Percentiles rank a stretch among this genome's conserved stretches.
Evolutionary conservation across 305 asterid species (phyloP).

Genomic region (Fraxinus sp.): DNA sequence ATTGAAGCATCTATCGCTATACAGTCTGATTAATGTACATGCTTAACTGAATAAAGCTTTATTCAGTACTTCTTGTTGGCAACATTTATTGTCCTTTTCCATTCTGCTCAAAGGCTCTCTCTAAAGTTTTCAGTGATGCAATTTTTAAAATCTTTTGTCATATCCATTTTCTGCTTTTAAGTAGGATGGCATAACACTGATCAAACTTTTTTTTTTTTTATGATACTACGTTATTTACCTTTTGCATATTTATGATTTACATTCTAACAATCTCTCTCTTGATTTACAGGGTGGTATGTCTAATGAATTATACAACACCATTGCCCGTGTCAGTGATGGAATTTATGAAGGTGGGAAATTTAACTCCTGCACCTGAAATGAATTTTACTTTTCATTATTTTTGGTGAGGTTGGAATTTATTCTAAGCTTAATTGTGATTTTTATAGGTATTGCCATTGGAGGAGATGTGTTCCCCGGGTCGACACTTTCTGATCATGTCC

Average conservation of each 20-base stretch:
- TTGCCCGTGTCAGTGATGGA: conserved; percentile 97
- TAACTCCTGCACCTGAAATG: conserved; percentile 13
- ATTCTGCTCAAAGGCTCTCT: not conserved
- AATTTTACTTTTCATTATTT: conserved; percentile 12
- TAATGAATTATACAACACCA: conserved; percentile 80
- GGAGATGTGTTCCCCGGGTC: conserved; percentile 99
- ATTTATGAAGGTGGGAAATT: conserved; percentile 76
- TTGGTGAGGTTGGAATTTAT: conserved; percentile 12
- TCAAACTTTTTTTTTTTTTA: conserved; percentile 19
- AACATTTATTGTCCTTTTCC: not conserved
- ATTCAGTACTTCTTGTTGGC: not conserved
- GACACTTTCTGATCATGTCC: conserved; percentile 95
- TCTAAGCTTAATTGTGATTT: conserved; percentile 11
- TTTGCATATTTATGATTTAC: conserved; percentile 5
- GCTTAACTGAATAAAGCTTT: not conserved
- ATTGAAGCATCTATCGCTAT: conserved; percentile 14
- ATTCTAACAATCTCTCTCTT: conserved; percentile 25
- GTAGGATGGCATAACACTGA: conserved; percentile 20
- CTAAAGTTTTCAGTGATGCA: not conserved
- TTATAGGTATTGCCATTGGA: conserved; percentile 91
- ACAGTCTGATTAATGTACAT: not conserved
- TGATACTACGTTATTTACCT: conserved; percentile 7
- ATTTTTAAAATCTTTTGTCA: not conserved
- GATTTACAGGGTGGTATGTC: conserved; percentile 94
- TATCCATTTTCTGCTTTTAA: conserved; percentile 11